Base-by-base conservation (phyloP, 2,329 filamentous ascomycete species). In the Fusarium solani-melongenae region DNA sequence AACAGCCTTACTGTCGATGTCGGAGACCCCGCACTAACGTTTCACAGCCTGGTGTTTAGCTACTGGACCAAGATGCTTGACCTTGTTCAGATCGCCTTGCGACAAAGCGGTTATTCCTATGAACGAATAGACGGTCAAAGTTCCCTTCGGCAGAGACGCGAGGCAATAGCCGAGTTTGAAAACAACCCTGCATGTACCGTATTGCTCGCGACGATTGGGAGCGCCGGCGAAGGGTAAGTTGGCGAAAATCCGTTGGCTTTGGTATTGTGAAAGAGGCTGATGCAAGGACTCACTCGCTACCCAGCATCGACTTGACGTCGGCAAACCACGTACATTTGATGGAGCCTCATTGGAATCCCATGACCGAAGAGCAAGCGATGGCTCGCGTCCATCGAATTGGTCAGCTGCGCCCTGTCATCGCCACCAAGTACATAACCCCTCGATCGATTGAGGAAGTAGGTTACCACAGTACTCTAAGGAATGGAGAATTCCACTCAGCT, bases 121-220 rank as follows among this genome's bases (percentile, higher is more conserved):
- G n/a, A 41, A 5, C 20, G 39, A 14, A 41, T 41, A 22, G 39
- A 22, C 1, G 20, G 39, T 6, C 6, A 41, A 41, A 22, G 20
- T 2, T 41, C 39, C 11, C 39, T 41, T 22, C 11, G 1, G 22
- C n/a, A 41, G 3, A 41, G 39, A 2, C n/a, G 1, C 1, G 0
- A 2, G 0, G 6, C 39, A 0, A 41, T 41, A 14, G 7, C 39
- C 1, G 22, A 8, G n/a, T 41, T 41, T 14, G 22, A 20, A 3
- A 41, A 22, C 6, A 0, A 41, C 39, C 39, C n/a, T 0, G 0
- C 20, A 2, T 77, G 75, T 62, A 71, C 24, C 1, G 69, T 82
- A 0, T 79, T 83, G 59, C 76, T 83, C 1, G 76, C 81, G 11
- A 80, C 71, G 1, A 78, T 83, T n/a, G 79, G 73, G 0, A 79